Conservation (phyloP, 768 basidiomycete species). For the Podaxis carcinomalis region DNA sequence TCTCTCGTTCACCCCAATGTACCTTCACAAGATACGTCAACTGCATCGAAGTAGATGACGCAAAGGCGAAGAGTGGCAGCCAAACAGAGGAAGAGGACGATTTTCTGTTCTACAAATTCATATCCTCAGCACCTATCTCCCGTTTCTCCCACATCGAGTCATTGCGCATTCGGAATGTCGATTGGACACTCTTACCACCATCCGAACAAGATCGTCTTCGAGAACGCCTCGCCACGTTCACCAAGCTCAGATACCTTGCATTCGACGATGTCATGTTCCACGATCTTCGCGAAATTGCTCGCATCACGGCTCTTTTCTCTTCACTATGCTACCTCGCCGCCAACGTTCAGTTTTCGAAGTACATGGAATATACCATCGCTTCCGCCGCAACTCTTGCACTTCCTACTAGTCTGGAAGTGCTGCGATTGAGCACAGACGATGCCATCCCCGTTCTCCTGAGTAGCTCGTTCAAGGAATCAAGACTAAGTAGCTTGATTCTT, state of each 20-base stretch:
- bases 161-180: conserved; percentile 21
- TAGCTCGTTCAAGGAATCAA: conserved; percentile 2
- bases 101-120: conserved; percentile 14
- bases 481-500: conserved; percentile 2
- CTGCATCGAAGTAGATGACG: conserved; percentile 24
- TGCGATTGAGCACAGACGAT: conserved; percentile 18
- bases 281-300: conserved; percentile 25
- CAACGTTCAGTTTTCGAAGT: conserved; percentile 24
- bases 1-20: conserved; percentile 17
- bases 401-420: conserved; percentile 18
- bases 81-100: neutral
- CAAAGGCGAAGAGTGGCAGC: neutral
- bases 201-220: conserved; percentile 17
- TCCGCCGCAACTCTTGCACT: conserved; percentile 12
- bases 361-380: conserved; percentile 20
- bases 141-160: conserved; percentile 18
- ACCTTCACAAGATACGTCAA: conserved; percentile 23
- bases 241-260: conserved; percentile 19
- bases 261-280: conserved; percentile 25
- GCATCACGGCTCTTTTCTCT: conserved; percentile 20
- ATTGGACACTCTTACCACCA: conserved; percentile 24
- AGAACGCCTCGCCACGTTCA: conserved; percentile 16
- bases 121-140: conserved; percentile 16
- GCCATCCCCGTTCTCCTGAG: conserved; percentile 22
- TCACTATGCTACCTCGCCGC: conserved; percentile 20